phyloP scores from a whole-genome alignment of 2,329 filamentous ascomycete genomes.

The Nothomitra cinnamomea region DNA sequence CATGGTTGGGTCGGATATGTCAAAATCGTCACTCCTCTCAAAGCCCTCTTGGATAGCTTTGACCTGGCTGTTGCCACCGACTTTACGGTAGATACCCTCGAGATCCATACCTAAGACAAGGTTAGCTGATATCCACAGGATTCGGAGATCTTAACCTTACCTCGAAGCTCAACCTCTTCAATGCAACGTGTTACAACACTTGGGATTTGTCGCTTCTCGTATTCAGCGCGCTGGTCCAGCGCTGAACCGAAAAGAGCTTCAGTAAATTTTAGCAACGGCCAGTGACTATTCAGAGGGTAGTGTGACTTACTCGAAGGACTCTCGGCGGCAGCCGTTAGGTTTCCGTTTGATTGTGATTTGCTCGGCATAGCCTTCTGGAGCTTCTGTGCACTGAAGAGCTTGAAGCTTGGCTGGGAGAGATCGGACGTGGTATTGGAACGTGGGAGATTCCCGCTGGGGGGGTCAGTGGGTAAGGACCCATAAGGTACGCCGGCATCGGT shows the following conservation, averaged over 20 bases:
- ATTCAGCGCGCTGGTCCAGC: constrained; percentile 67
- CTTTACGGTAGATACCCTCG: constrained; percentile 96
- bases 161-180: constrained; percentile 85
- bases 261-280: neutral
- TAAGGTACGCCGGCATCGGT: constrained; percentile 49
- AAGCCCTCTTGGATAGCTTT: constrained; percentile 85
- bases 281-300: neutral
- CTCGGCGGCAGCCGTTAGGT: constrained; percentile 21
- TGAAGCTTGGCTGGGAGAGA: constrained; percentile 41
- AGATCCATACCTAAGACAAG: constrained; percentile 55
- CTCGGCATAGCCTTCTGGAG: constrained; percentile 15
- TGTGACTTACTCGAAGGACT: constrained; percentile 22
- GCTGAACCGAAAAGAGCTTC: constrained; percentile 73
- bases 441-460: neutral
- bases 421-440: neutral
- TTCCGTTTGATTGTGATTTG: constrained; percentile 27
- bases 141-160: constrained; percentile 22
- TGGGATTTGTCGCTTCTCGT: constrained; percentile 76
- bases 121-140: constrained; percentile 9
- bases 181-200: constrained; percentile 86
- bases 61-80: constrained; percentile 79
- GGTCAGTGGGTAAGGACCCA: constrained; percentile 40
- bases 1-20: constrained; percentile 82
- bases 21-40: constrained; percentile 68
- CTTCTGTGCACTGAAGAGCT: constrained; percentile 45